A percentile compares a stretch with the other conserved stretches of the same genome.
Conservation (phyloP, 2,329 filamentous ascomycete genomes). For the Diaporthe humulicola region DNA sequence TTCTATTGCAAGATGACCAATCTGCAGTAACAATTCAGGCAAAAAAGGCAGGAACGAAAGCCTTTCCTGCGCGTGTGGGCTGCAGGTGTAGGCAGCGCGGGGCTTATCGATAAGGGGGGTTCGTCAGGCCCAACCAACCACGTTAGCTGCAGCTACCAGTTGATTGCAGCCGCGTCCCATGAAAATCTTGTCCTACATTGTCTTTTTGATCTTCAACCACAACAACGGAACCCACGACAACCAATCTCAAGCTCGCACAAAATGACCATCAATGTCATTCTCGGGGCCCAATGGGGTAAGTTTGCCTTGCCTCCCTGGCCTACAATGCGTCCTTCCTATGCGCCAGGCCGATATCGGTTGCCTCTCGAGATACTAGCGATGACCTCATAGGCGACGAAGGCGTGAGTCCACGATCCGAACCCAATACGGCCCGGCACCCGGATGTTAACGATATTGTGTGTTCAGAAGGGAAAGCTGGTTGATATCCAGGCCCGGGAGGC, state of each 20-base stretch:
- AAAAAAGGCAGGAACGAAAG: no score
- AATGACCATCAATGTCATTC: constrained; percentile 22
- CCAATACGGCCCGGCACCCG: neutral
- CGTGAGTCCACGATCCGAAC: constrained; percentile 22
- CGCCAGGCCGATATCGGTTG: constrained; percentile 16
- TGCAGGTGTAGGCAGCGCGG: neutral
- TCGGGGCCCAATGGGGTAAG: constrained; percentile 21
- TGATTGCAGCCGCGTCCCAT: neutral
- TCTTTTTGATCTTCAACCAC: constrained; percentile 23
- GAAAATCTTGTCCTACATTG: constrained; percentile 2
- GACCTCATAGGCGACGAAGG: constrained; percentile 24
- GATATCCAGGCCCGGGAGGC: constrained; percentile 66
- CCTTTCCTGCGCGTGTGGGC: no score
- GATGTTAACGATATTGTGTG: constrained; percentile 7
- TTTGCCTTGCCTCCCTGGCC: neutral
- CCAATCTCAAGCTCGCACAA: neutral
- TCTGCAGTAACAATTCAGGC: no score
- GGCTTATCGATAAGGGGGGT: neutral
- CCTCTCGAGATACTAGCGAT: constrained; percentile 17
- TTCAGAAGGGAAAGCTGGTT: constrained; percentile 68
- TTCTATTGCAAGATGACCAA: no score
- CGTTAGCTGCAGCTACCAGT: neutral
- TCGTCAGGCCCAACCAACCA: neutral
- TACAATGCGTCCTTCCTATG: constrained; percentile 1
- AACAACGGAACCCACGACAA: constrained; percentile 2